phyloP scores from a whole-genome alignment of 2,329 filamentous ascomycete species.

The Phaeosphaeria sp. region DNA sequence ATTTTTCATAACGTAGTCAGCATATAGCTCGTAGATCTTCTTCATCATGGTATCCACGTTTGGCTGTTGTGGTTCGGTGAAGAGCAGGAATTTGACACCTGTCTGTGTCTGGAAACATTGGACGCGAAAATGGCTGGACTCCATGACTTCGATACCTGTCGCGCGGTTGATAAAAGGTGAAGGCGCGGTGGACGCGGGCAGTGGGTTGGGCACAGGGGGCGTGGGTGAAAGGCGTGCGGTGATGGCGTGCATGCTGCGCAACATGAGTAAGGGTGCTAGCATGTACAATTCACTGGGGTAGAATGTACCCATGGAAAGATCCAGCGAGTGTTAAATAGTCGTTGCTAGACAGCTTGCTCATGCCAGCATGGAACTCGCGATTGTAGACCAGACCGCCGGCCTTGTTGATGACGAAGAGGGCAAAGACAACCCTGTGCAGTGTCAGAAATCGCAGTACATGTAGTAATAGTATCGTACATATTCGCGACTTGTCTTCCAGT shows the following conservation, averaged over 20 bases:
- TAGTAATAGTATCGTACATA: slow-evolving; percentile 16
- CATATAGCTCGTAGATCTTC: slow-evolving; percentile 91
- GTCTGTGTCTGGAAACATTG: slow-evolving; percentile 96
- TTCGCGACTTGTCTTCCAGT: not conserved
- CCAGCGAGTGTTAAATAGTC: slow-evolving; percentile 96
- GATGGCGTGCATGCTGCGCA: slow-evolving; percentile 67
- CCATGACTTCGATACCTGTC: slow-evolving; percentile 88
- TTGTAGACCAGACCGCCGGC: slow-evolving; percentile 96
- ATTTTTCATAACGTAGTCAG: slow-evolving; percentile 99
- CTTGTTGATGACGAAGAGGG: slow-evolving; percentile 98
- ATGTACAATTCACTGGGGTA: not conserved
- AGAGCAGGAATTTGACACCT: slow-evolving; percentile 93
- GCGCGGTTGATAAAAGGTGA: slow-evolving; percentile 51
- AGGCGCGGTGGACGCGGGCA: slow-evolving; percentile 24
- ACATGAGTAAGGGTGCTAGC: slow-evolving; percentile 6
- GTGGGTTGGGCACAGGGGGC: slow-evolving; percentile 33
- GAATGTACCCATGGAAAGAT: slow-evolving; percentile 88
- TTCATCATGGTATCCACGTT: slow-evolving; percentile 85
- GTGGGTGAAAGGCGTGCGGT: slow-evolving; percentile 54
- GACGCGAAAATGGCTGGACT: slow-evolving; percentile 91
- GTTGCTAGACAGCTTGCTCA: slow-evolving; percentile 90
- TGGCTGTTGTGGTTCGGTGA: slow-evolving; percentile 87
- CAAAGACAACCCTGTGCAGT: slow-evolving; percentile 82
- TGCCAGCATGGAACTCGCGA: slow-evolving; percentile 85
- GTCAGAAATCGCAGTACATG: slow-evolving; percentile 16